Conservation (phyloP, 768 basidiomycete species). For the Psilocybe cubensis region DNA sequence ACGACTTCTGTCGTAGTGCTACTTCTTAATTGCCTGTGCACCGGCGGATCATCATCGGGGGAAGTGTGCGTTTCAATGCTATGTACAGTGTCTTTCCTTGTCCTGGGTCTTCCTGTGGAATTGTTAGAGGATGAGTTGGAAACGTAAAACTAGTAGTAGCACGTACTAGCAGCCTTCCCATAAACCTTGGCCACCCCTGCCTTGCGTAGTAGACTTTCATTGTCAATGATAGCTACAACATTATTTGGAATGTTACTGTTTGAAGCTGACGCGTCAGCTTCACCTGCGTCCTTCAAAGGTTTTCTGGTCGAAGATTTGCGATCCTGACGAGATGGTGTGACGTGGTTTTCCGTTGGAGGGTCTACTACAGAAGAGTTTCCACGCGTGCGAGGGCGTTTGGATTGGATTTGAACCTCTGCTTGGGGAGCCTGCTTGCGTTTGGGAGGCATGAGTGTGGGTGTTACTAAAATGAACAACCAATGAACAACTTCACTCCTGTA, state of each 20-base stretch:
- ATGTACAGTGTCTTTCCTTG: neutral
- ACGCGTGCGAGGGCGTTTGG: neutral
- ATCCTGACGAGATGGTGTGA: neutral
- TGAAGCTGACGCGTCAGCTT: too few species aligned
- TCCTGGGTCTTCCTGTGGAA: too few species aligned
- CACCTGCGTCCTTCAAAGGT: neutral
- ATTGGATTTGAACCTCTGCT: neutral
- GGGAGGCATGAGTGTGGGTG: neutral
- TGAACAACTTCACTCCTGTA: neutral
- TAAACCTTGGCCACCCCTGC: neutral
- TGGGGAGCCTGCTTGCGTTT: neutral
- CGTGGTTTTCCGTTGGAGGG: neutral
- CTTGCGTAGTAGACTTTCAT: neutral
- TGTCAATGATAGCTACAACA: neutral
- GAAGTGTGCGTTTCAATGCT: too few species aligned
- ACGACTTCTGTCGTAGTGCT: neutral
- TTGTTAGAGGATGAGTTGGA: neutral
- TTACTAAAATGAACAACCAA: neutral
- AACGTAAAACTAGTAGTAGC: neutral
- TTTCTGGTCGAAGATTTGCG: neutral
- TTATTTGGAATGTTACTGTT: conserved; percentile 31
- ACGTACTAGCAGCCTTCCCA: neutral
- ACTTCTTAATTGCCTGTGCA: neutral
- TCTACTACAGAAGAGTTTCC: neutral
- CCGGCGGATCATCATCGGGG: neutral